phyloP scores from a whole-genome alignment of 2,329 filamentous ascomycete species.

The Fusarium sulawesiense region DNA sequence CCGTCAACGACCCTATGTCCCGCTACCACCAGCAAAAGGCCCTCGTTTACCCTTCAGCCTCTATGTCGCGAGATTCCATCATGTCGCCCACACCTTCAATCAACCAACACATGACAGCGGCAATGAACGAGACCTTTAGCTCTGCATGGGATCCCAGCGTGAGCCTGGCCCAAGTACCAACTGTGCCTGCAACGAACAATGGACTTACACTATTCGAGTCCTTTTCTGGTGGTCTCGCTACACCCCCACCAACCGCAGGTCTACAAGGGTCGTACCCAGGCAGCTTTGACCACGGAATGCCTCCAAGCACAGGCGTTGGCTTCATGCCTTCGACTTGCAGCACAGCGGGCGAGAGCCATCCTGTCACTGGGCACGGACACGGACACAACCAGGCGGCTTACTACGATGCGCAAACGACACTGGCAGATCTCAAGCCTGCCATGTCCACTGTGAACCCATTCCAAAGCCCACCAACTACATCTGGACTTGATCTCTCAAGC shows the following conservation, averaged over 20 bases:
- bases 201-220: conserved; percentile 59
- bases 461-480: conserved; percentile 42
- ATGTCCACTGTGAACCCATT: conserved; percentile 48
- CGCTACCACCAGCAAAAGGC: conserved; percentile 66
- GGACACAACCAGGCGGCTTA: conserved; percentile 45
- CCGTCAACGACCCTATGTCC: conserved; percentile 69
- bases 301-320: conserved; percentile 45
- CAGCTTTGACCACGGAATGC: conserved; percentile 57
- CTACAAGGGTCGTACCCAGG: conserved; percentile 60
- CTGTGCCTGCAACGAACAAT: conserved; percentile 50
- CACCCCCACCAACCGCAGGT: conserved; percentile 66
- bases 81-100: conserved; percentile 65
- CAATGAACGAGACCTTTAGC: conserved; percentile 69
- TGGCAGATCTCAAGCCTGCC: conserved; percentile 52
- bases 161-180: conserved; percentile 50
- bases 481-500: conserved; percentile 49
- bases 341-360: conserved; percentile 44
- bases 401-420: conserved; percentile 50
- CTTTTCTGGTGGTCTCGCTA: conserved; percentile 65
- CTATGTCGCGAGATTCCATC: conserved; percentile 56
- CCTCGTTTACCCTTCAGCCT: conserved; percentile 52
- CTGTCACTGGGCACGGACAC: conserved; percentile 33
- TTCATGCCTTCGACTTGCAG: conserved; percentile 49
- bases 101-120: conserved; percentile 63
- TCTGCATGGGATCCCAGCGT: conserved; percentile 58